These are phyloP conservation scores for Phytopythium vexans DNA, from an alignment of 352 stramenopile genomes.

Conservation along the genomic window DNA sequence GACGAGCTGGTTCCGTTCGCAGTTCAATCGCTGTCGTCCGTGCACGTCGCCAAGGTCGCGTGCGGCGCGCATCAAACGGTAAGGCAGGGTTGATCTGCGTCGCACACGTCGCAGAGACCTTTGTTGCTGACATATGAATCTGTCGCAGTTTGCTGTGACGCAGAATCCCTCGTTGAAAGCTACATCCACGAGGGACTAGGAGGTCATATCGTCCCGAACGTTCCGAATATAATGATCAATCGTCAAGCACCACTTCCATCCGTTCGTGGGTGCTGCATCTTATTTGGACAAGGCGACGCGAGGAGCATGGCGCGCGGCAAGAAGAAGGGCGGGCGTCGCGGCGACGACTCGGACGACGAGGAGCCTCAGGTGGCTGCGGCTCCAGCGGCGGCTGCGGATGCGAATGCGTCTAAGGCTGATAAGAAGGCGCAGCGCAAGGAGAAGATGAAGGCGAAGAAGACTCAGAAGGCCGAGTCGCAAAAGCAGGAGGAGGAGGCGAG, in stretches of 20 bases:
- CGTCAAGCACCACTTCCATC: conserved; percentile 1
- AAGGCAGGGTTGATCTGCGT: background rate
- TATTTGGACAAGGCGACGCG: background rate
- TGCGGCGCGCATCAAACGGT: conserved; percentile 67
- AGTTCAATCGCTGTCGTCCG: conserved; percentile 52
- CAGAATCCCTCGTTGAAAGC: conserved; percentile 31
- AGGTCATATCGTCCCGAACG: background rate
- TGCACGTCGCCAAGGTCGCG: conserved; percentile 47
- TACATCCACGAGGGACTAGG: background rate
- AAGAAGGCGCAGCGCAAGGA: conserved; percentile 83
- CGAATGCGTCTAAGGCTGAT: conserved; percentile 33
- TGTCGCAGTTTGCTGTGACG: conserved; percentile 36
- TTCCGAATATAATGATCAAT: background rate
- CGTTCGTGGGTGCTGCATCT: background rate
- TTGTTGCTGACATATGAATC: background rate
- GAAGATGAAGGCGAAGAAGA: conserved; percentile 65
- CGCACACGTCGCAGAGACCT: conserved; percentile 11
- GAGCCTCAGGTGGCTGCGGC: conserved; percentile 25
- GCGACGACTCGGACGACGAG: conserved; percentile 76
- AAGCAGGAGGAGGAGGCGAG: conserved; percentile 32
- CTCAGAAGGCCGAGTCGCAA: background rate
- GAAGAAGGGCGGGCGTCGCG: conserved; percentile 74
- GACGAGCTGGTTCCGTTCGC: conserved; percentile 48
- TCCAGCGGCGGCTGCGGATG: conserved; percentile 18
- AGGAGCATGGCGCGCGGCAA: conserved; percentile 64